A percentile compares a stretch with the other conserved stretches of the same genome.
These are phyloP conservation scores for Cyberlindnera japonica DNA, from an alignment of 805 yeast species.

Conservation along the genomic window DNA sequence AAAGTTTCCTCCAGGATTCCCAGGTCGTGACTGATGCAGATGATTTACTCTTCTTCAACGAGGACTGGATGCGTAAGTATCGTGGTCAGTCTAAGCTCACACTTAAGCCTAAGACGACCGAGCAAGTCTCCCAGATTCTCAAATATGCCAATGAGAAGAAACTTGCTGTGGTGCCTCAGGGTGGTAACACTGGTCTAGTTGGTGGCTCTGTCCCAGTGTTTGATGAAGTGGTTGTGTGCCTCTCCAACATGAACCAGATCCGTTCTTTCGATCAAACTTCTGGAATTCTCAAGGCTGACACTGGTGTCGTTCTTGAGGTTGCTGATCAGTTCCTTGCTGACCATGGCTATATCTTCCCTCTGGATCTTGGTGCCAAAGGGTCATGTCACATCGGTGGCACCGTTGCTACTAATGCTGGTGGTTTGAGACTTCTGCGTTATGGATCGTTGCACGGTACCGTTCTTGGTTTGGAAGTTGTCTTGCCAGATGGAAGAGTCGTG, in stretches of 20 bases:
- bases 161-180: slow-evolving; percentile 91
- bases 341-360: slow-evolving; percentile 85
- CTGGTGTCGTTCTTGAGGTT: slow-evolving; percentile 83
- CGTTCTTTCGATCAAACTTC: slow-evolving; percentile 77
- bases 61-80: slow-evolving; percentile 94
- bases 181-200: slow-evolving; percentile 94
- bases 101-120: slow-evolving; percentile 75
- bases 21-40: slow-evolving; percentile 50
- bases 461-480: slow-evolving; percentile 86
- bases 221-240: slow-evolving; percentile 79
- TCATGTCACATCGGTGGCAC: slow-evolving; percentile 95
- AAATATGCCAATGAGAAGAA: slow-evolving; percentile 74
- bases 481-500: slow-evolving; percentile 81
- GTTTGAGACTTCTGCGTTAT: slow-evolving; percentile 78
- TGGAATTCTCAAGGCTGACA: slow-evolving; percentile 85
- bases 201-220: slow-evolving; percentile 93
- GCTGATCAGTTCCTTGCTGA: slow-evolving; percentile 79
- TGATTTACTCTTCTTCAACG: slow-evolving; percentile 70
- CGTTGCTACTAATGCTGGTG: slow-evolving; percentile 96
- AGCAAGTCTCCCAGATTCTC: slow-evolving; percentile 72
- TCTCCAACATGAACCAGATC: slow-evolving; percentile 68
- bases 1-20: slow-evolving; percentile 49
- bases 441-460: slow-evolving; percentile 93
- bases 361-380: slow-evolving; percentile 95
- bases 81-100: slow-evolving; percentile 81